Evolutionary conservation across 306 rosid species (phyloP).

Genomic region (Begonia masoniana): DNA sequence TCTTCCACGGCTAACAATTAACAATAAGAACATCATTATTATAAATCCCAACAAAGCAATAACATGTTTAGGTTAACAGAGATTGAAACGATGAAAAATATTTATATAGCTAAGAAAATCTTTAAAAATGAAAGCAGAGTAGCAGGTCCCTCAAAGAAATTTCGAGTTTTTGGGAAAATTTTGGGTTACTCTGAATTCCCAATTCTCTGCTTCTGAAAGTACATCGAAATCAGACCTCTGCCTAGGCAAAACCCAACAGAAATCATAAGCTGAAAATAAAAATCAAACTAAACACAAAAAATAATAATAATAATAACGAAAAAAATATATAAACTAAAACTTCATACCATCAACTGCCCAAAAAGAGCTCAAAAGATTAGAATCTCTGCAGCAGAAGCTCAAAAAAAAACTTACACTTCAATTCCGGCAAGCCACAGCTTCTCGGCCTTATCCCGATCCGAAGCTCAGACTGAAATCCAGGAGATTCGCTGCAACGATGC

Average conservation of each 20-base stretch:
- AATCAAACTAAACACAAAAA: not conserved
- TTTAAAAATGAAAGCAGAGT: slow-evolving; percentile 6
- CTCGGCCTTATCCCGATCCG: too few relatives aligned
- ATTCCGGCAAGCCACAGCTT: too few relatives aligned
- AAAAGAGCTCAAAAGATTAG: too few relatives aligned
- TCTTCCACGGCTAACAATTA: slow-evolving; percentile 44
- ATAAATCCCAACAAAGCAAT: slow-evolving; percentile 26
- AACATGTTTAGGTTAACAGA: not conserved
- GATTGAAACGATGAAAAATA: not conserved
- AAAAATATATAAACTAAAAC: too few relatives aligned
- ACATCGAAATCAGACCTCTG: not conserved
- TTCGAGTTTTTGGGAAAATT: not conserved
- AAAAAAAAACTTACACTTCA: too few relatives aligned
- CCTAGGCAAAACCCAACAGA: not conserved
- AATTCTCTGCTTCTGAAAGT: slow-evolving; percentile 1
- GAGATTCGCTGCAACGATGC: too few relatives aligned
- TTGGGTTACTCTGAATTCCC: not conserved
- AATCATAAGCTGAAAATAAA: not conserved
- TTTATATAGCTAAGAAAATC: not conserved
- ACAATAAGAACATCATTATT: slow-evolving; percentile 38
- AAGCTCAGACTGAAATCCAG: too few relatives aligned
- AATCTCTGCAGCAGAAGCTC: too few relatives aligned
- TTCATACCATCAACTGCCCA: too few relatives aligned
- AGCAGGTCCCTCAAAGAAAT: slow-evolving; percentile 4
- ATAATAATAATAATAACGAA: too few relatives aligned